A percentile compares a stretch with the other conserved stretches of the same genome.
Conservation (phyloP, 202 grass and related monocot species). For the Schoenoplectus tabernaemontani region DNA sequence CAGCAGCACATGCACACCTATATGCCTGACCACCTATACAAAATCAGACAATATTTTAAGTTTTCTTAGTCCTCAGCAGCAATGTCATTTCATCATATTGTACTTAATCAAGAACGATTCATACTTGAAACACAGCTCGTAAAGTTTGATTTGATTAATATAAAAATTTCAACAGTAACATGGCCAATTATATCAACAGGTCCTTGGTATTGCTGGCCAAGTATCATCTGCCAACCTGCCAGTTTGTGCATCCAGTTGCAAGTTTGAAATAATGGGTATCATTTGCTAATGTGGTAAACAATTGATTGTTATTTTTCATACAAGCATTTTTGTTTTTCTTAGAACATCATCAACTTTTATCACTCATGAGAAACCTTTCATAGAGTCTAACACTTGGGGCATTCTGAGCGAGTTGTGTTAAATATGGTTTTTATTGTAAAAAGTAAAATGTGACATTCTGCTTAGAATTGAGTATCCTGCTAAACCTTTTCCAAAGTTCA, state of each 20-base stretch:
- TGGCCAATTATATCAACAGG: neutral
- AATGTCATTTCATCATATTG: neutral
- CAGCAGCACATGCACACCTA: conserved; percentile 92
- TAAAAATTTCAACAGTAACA: neutral
- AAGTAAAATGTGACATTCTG: neutral
- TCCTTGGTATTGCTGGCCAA: neutral
- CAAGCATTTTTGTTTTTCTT: neutral
- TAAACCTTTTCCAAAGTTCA: conserved; percentile 95
- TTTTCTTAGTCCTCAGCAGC: neutral
- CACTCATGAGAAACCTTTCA: neutral
- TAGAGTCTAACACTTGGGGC: neutral
- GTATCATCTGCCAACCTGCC: neutral
- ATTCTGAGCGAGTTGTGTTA: neutral
- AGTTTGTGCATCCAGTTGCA: neutral
- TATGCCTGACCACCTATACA: conserved; percentile 92
- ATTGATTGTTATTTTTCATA: neutral
- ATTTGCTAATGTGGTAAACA: neutral
- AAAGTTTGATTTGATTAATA: conserved; percentile 5
- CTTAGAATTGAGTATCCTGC: neutral
- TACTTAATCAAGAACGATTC: neutral
- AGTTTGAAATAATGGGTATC: neutral
- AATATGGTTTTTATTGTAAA: conserved; percentile 11
- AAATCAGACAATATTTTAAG: neutral
- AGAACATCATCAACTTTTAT: neutral
- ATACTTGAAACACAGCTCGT: neutral